These are phyloP conservation scores for Podaxis sp. DNA, from an alignment of 768 basidiomycete species.

Conservation along the genomic window DNA sequence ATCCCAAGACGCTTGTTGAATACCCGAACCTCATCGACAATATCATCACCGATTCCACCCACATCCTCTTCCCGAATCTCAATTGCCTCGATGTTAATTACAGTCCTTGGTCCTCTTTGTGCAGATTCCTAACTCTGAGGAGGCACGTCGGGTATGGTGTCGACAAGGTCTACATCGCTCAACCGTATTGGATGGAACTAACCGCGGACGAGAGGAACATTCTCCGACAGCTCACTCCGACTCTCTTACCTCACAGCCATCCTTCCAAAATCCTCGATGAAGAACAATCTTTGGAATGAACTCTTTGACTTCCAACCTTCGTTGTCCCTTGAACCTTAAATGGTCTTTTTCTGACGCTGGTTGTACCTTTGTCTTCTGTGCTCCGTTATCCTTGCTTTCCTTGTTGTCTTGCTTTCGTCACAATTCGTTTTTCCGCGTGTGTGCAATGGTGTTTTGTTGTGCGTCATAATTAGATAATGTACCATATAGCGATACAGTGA, in stretches of 20 bases:
- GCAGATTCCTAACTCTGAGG: constrained; percentile 10
- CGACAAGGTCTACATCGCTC: constrained; percentile 12
- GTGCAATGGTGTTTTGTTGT: constrained; percentile 6
- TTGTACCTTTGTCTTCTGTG: neutral
- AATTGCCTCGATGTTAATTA: constrained; percentile 13
- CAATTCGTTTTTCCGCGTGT: neutral
- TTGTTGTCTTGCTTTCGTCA: constrained; percentile 10
- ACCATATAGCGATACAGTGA: constrained; percentile 12
- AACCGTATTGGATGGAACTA: constrained; percentile 12
- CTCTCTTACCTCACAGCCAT: constrained; percentile 12
- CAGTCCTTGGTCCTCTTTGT: constrained; percentile 7
- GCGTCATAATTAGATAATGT: constrained; percentile 14
- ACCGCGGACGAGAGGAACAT: neutral
- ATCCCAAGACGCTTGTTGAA: constrained; percentile 20
- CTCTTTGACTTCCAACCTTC: neutral
- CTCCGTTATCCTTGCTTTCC: constrained; percentile 3
- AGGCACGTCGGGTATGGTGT: constrained; percentile 12
- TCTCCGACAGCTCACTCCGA: constrained; percentile 10
- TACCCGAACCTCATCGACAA: neutral
- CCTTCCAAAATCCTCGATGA: constrained; percentile 14
- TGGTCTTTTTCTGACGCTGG: neutral
- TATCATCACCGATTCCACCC: constrained; percentile 2
- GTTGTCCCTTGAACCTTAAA: neutral
- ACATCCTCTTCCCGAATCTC: constrained; percentile 14
- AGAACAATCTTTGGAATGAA: constrained; percentile 11